Conservation (phyloP, 1,284 basidiomycete species). For the Rugosomyces carneus region DNA sequence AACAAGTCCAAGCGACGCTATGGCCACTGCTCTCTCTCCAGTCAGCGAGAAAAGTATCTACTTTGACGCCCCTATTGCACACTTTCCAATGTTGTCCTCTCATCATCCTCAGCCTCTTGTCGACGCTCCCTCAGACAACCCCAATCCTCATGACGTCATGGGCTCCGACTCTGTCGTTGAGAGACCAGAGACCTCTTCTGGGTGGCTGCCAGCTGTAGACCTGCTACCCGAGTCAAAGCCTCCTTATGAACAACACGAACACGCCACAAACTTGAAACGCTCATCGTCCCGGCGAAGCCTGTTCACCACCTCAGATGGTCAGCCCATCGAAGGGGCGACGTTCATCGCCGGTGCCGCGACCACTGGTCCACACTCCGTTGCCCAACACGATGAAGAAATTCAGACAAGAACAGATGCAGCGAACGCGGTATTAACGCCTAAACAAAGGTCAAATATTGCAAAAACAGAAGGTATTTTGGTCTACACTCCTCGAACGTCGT, state of each 20-base stretch:
- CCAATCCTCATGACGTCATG: slow-evolving; percentile 1
- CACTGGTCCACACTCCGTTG: slow-evolving; percentile 15
- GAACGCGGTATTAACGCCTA: slow-evolving; percentile 36
- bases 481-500: neutral
- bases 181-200: slow-evolving; percentile 21
- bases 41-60: slow-evolving; percentile 31
- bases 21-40: slow-evolving; percentile 18
- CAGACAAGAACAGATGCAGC: slow-evolving; percentile 32
- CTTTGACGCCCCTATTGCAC: slow-evolving; percentile 34
- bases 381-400: slow-evolving; percentile 20
- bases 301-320: slow-evolving; percentile 29
- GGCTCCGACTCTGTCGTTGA: neutral
- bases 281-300: slow-evolving; percentile 22
- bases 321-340: slow-evolving; percentile 32
- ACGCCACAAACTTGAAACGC: slow-evolving; percentile 6
- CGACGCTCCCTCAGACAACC: neutral
- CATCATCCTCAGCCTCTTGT: slow-evolving; percentile 5
- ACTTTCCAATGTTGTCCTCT: slow-evolving; percentile 12
- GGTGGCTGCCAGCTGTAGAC: slow-evolving; percentile 27
- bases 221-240: slow-evolving; percentile 6
- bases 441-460: slow-evolving; percentile 39
- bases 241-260: slow-evolving; percentile 6
- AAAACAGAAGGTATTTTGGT: slow-evolving; percentile 40
- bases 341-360: slow-evolving; percentile 46
- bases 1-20: neutral